These are phyloP conservation scores for Podospora comata DNA, from an alignment of 495 filamentous ascomycete species.

Conservation along the genomic window DNA sequence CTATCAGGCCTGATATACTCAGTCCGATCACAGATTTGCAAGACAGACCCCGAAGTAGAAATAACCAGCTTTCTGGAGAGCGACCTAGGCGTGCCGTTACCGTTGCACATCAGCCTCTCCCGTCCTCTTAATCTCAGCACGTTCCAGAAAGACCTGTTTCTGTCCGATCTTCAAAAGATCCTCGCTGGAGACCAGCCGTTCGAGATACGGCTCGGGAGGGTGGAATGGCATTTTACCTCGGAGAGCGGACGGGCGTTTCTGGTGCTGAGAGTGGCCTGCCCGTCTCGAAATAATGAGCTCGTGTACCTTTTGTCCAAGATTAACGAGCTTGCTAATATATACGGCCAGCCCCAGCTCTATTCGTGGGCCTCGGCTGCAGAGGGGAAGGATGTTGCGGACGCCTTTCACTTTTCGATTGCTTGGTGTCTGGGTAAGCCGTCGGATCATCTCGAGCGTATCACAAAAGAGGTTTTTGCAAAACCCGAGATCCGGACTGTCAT, in stretches of 20 bases:
- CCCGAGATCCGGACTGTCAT: background rate
- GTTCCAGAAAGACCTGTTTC: slow-evolving; percentile 61
- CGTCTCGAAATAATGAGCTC: slow-evolving; percentile 49
- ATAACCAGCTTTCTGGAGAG: slow-evolving; percentile 66
- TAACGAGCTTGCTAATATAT: slow-evolving; percentile 57
- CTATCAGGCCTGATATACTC: slow-evolving; percentile 53
- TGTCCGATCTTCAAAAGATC: slow-evolving; percentile 40
- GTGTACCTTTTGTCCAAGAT: slow-evolving; percentile 60
- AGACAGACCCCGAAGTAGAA: background rate
- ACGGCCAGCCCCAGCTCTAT: slow-evolving; percentile 75
- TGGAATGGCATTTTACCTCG: slow-evolving; percentile 46
- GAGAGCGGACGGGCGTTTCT: slow-evolving; percentile 84
- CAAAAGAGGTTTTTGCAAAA: slow-evolving; percentile 28
- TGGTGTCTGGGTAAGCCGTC: slow-evolving; percentile 61
- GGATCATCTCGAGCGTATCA: slow-evolving; percentile 35
- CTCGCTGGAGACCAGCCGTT: slow-evolving; percentile 37
- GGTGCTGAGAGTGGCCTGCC: slow-evolving; percentile 56
- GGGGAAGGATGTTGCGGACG: slow-evolving; percentile 26
- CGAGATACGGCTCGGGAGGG: slow-evolving; percentile 25
- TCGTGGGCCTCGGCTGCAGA: slow-evolving; percentile 27
- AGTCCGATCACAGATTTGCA: slow-evolving; percentile 25
- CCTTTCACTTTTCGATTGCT: slow-evolving; percentile 79
- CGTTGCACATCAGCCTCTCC: slow-evolving; percentile 88
- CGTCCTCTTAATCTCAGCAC: slow-evolving; percentile 65
- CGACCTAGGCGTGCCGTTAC: slow-evolving; percentile 72